These are phyloP conservation scores for Dovyalis caffra DNA, from an alignment of 345 rosid species.

Conservation along the genomic window DNA sequence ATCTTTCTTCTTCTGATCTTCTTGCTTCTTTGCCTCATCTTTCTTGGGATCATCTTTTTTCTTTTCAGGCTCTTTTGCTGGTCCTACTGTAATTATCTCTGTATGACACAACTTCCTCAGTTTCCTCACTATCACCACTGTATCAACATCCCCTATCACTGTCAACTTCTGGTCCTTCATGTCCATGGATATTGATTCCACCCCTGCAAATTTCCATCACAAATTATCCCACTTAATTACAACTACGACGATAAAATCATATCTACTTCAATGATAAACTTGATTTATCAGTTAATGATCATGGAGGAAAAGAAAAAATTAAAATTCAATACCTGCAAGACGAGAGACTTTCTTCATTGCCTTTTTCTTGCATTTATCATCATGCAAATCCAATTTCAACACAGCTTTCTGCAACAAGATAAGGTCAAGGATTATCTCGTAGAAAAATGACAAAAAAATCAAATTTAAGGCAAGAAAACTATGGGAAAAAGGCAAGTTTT, in stretches of 20 bases:
- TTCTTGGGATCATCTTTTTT: slow-evolving; percentile 32
- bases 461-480: too few relatives aligned
- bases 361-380: slow-evolving; percentile 28
- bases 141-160: slow-evolving; percentile 51
- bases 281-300: background rate
- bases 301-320: too few relatives aligned
- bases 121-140: slow-evolving; percentile 39
- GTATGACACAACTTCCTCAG: slow-evolving; percentile 56
- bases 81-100: slow-evolving; percentile 54
- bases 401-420: too few relatives aligned
- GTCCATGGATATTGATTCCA: slow-evolving; percentile 50
- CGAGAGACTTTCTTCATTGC: slow-evolving; percentile 38
- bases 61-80: slow-evolving; percentile 57
- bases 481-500: too few relatives aligned
- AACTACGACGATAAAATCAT: too few relatives aligned
- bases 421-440: too few relatives aligned
- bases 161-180: slow-evolving; percentile 66
- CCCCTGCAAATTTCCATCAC: slow-evolving; percentile 32
- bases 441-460: too few relatives aligned
- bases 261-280: too few relatives aligned
- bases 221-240: background rate
- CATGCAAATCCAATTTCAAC: slow-evolving; percentile 30
- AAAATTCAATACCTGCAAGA: slow-evolving; percentile 24
- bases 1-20: too few relatives aligned
- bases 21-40: too few relatives aligned